These are phyloP conservation scores for Apiospora rasikravindrae DNA, from an alignment of 2,329 filamentous ascomycete genomes.

Conservation along the genomic window DNA sequence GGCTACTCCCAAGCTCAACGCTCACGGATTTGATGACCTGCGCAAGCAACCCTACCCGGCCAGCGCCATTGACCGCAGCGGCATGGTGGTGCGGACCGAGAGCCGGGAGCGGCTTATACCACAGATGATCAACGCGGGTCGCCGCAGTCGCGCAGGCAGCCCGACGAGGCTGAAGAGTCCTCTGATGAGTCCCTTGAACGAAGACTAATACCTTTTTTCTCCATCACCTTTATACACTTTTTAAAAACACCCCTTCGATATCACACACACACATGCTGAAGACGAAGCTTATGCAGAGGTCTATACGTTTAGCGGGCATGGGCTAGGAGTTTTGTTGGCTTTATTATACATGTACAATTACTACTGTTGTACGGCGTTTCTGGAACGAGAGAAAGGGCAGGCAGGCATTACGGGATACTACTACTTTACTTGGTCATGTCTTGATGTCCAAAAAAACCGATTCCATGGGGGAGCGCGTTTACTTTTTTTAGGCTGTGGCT, in stretches of 20 bases:
- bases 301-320: constrained; percentile 15
- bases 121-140: constrained; percentile 59
- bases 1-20: constrained; percentile 67
- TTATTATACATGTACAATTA: neutral
- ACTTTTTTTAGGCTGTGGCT: neutral
- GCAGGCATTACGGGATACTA: neutral
- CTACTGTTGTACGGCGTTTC: constrained; percentile 16
- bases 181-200: constrained; percentile 55
- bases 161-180: constrained; percentile 66
- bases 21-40: constrained; percentile 56
- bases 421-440: neutral
- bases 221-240: neutral
- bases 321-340: constrained; percentile 16
- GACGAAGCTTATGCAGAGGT: constrained; percentile 9
- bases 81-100: constrained; percentile 81
- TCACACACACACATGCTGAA: constrained; percentile 11
- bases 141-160: constrained; percentile 62
- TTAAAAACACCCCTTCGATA: neutral
- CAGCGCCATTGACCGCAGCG: constrained; percentile 67
- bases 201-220: constrained; percentile 38
- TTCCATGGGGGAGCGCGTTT: constrained; percentile 1
- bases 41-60: constrained; percentile 37
- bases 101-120: constrained; percentile 78
- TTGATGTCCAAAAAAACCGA: constrained; percentile 12
- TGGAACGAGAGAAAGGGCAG: neutral